Conservation (phyloP, 352 stramenopile genomes). For the Globisporangium radiosum region DNA sequence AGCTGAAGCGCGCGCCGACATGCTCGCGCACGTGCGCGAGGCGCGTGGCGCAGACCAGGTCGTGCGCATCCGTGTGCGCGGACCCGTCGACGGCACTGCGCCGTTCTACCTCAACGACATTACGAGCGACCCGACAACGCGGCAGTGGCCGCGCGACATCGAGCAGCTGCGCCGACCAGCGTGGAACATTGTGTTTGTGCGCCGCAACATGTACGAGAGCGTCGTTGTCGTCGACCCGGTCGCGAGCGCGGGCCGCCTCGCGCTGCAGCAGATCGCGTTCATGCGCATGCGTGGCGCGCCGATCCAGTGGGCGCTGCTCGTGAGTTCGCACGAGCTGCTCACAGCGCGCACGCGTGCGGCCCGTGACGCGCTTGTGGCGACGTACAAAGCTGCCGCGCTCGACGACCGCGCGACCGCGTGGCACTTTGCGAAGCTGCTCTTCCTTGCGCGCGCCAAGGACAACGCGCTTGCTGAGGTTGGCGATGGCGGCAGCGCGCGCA, state of each 20-base stretch:
- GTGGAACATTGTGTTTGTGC: slow-evolving; percentile 82
- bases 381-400: slow-evolving; percentile 31
- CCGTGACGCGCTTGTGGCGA: slow-evolving; percentile 27
- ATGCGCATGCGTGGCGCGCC: slow-evolving; percentile 66
- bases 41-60: slow-evolving; percentile 33
- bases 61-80: slow-evolving; percentile 63
- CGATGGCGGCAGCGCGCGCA: slow-evolving; percentile 9
- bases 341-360: slow-evolving; percentile 33
- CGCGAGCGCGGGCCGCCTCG: slow-evolving; percentile 33
- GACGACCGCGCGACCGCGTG: slow-evolving; percentile 49
- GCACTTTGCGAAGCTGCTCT: slow-evolving; percentile 78
- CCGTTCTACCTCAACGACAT: slow-evolving; percentile 83
- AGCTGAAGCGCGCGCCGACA: slow-evolving; percentile 37
- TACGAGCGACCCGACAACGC: slow-evolving; percentile 52
- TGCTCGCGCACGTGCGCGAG: slow-evolving; percentile 55
- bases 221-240: slow-evolving; percentile 67
- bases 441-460: slow-evolving; percentile 59
- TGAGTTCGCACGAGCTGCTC: slow-evolving; percentile 69
- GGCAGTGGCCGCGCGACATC: slow-evolving; percentile 43
- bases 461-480: neutral
- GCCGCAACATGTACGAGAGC: slow-evolving; percentile 86
- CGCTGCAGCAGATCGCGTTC: slow-evolving; percentile 56
- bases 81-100: slow-evolving; percentile 41
- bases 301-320: slow-evolving; percentile 67
- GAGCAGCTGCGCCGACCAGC: slow-evolving; percentile 35